A percentile compares a stretch with the other conserved stretches of the same genome.
Evolutionary conservation across 169 alveolate species (phyloP).

Genomic region (Theileria orientalis): DNA sequence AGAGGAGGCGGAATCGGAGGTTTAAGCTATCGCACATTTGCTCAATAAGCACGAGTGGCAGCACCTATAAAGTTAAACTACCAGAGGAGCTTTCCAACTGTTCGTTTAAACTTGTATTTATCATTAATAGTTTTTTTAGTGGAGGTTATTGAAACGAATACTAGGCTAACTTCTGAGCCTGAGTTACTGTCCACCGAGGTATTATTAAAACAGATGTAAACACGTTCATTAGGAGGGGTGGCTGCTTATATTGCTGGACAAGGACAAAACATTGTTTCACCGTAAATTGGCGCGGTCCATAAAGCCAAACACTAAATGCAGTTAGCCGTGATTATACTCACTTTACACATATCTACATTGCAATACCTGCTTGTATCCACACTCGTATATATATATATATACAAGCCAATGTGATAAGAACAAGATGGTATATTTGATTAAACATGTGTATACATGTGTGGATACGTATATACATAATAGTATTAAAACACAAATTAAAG

Average conservation of each 20-base stretch:
- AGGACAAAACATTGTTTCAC: conserved; percentile 21
- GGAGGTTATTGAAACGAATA: conserved; percentile 23
- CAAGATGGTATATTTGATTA: no score
- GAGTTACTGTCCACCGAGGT: conserved; percentile 3
- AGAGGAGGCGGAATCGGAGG: conserved; percentile 16
- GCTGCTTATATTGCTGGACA: conserved; percentile 53
- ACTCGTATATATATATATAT: no score
- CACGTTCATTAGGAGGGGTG: conserved; percentile 50
- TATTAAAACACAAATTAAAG: no score
- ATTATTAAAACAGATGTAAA: neutral
- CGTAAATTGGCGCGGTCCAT: no score
- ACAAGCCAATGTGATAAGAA: no score
- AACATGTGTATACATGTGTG: no score
- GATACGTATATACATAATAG: no score
- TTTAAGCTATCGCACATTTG: conserved; percentile 18
- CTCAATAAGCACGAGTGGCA: conserved; percentile 3
- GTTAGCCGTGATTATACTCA: no score
- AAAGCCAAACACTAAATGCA: no score
- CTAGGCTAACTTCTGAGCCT: conserved; percentile 8
- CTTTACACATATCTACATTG: no score
- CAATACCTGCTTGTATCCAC: no score
- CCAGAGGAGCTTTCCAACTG: conserved; percentile 7
- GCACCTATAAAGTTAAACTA: neutral
- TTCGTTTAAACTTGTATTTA: conserved; percentile 1
- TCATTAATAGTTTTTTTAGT: neutral